Evolutionary conservation across 2,329 filamentous ascomycete species (phyloP), one percentile per base, ranked within the genome.

Genomic region (Trichoderma guizhouense): DNA sequence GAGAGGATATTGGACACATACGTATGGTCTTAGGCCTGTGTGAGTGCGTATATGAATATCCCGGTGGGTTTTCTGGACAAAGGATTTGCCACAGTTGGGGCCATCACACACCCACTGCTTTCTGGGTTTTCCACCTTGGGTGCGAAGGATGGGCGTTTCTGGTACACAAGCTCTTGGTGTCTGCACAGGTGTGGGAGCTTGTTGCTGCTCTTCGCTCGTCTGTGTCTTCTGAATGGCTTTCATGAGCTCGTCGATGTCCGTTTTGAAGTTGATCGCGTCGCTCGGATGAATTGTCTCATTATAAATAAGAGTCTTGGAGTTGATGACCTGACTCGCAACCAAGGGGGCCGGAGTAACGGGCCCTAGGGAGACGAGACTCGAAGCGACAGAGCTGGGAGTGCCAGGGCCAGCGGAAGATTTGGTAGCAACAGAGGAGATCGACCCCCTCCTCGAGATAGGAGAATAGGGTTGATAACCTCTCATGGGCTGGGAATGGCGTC

Each of bases 31-130:
- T 69, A 92, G 90, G 18, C 96, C 96, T 2, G 93, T 97, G 81
- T 99, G 96, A 5, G 92, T 91, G 74, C 95, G 88, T 60, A 89
- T 90, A 80, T 99, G 96, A 63, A 97, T 98, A 73, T 96, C 92
- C 12, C 98, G 87, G 77, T 98, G 95, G 1, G 95, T 97, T 83
- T 95, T 97, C 79, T 98, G 95, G 72, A 89, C 90, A 81, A 98
- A 98, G 73, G 88, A 90, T 84, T 96, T 97, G 76, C 86, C 85
- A 81, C 95, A 98, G 53, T 89, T 89, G 8, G 90, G 87, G 51
- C 94, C 86, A 24, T 86, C 87, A 82, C 96, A 99, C 21, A 88
- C 83, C 79, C 95, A 94, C 77, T 90, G 84, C 80, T 90, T 96
- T 74, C 77, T 79, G 36, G 76, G 68, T 73, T 80, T 69, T n/a